phyloP scores from a whole-genome alignment of 1,284 basidiomycete species.

The Ustilago vetiveriae region DNA sequence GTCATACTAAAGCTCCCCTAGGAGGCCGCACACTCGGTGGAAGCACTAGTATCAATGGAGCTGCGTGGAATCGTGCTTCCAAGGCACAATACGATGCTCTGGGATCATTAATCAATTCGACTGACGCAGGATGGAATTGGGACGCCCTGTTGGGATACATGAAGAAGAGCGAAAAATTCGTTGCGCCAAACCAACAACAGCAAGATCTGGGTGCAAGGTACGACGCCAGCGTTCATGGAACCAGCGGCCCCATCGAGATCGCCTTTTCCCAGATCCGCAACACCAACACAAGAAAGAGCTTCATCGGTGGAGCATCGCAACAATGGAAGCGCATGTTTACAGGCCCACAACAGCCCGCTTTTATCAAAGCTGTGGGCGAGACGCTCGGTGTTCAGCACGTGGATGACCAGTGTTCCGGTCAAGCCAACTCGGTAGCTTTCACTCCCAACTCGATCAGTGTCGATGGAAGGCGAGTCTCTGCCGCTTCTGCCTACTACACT shows the following conservation, averaged over 20 bases:
- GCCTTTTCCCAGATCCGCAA: constrained; percentile 67
- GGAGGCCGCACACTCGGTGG: constrained; percentile 74
- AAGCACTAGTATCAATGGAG: constrained; percentile 74
- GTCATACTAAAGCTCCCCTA: constrained; percentile 68
- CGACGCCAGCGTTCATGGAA: constrained; percentile 71
- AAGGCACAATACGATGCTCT: constrained; percentile 74
- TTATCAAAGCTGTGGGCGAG: constrained; percentile 71
- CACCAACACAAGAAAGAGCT: background rate
- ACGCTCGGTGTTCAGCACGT: constrained; percentile 71
- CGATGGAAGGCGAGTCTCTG: constrained; percentile 55
- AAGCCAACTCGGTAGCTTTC: constrained; percentile 73
- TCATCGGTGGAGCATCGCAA: constrained; percentile 5
- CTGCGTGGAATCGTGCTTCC: constrained; percentile 72
- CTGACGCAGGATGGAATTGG: constrained; percentile 72
- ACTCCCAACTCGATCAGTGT: constrained; percentile 68
- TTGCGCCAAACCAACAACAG: constrained; percentile 72
- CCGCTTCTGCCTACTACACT: constrained; percentile 70
- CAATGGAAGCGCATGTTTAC: constrained; percentile 71
- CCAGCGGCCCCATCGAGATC: constrained; percentile 72
- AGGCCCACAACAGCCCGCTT: constrained; percentile 72
- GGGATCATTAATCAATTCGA: constrained; percentile 69
- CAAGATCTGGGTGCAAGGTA: constrained; percentile 71
- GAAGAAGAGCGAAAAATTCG: constrained; percentile 74
- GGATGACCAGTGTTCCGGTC: constrained; percentile 73
- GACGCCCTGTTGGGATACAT: constrained; percentile 71